Conservation (phyloP, 768 basidiomycete genomes). For the Myochromella boudieri region DNA sequence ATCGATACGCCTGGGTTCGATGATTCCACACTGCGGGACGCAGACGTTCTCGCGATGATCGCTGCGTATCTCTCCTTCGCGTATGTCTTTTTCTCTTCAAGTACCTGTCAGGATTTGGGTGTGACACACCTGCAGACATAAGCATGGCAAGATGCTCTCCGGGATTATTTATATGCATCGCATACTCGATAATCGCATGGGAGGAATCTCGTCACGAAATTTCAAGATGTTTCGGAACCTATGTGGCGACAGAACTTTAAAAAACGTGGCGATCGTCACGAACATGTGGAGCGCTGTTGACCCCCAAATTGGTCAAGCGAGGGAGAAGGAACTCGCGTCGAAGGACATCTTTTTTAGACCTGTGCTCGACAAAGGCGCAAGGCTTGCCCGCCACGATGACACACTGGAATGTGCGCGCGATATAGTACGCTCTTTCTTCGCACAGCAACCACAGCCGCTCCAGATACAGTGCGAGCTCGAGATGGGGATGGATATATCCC, state of each 20-base stretch:
- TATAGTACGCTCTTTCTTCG: constrained; percentile 42
- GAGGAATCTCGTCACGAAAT: constrained; percentile 23
- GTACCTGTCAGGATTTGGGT: neutral
- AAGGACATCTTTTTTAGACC: constrained; percentile 51
- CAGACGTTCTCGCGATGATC: constrained; percentile 49
- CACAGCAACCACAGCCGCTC: constrained; percentile 39
- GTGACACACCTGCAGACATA: constrained; percentile 22
- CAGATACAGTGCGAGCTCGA: constrained; percentile 57
- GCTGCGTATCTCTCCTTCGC: constrained; percentile 36
- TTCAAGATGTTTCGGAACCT: constrained; percentile 16
- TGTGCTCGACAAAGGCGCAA: constrained; percentile 48
- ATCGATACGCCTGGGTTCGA: constrained; percentile 66
- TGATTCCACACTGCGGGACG: constrained; percentile 48
- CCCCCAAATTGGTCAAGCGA: constrained; percentile 18
- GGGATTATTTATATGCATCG: constrained; percentile 59
- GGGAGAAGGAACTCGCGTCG: constrained; percentile 44
- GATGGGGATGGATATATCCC: constrained; percentile 42
- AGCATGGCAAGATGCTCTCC: constrained; percentile 38
- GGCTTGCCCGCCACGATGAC: constrained; percentile 40
- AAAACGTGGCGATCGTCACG: constrained; percentile 14
- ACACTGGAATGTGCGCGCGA: constrained; percentile 38
- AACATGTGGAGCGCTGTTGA: constrained; percentile 13
- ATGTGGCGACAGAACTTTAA: constrained; percentile 12
- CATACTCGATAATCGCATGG: constrained; percentile 50
- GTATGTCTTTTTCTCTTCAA: constrained; percentile 20